Conservation (phyloP, 805 yeast species). For the Metschnikowia noctiluminum region DNA sequence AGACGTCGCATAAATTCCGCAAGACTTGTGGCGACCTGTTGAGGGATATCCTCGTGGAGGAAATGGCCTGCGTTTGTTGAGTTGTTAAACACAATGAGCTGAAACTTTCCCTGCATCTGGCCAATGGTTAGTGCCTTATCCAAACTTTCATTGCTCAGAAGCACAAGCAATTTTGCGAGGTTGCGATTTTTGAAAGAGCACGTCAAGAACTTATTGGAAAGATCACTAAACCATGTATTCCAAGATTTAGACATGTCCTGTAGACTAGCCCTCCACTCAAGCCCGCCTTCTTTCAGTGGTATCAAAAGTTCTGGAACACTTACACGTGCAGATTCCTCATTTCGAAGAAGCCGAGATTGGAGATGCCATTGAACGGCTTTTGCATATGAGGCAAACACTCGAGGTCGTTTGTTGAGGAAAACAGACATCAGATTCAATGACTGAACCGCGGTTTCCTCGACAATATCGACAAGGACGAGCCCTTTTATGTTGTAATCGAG, state of each 20-base stretch:
- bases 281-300: constrained; percentile 9
- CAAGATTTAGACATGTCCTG: constrained; percentile 62
- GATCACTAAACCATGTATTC: constrained; percentile 75
- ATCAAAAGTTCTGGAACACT: constrained; percentile 73
- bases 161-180: constrained; percentile 62
- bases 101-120: constrained; percentile 97
- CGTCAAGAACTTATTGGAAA: constrained; percentile 51
- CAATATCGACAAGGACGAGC: constrained; percentile 79
- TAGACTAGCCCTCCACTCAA: constrained; percentile 66
- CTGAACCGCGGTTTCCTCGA: constrained; percentile 84
- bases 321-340: constrained; percentile 58
- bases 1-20: constrained; percentile 48
- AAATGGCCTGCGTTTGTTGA: constrained; percentile 71
- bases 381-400: constrained; percentile 45
- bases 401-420: constrained; percentile 68
- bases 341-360: constrained; percentile 50
- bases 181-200: constrained; percentile 22
- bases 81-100: constrained; percentile 72
- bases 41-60: constrained; percentile 88
- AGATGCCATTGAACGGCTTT: constrained; percentile 84
- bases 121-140: constrained; percentile 88
- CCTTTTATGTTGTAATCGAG: constrained; percentile 49
- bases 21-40: constrained; percentile 56
- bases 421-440: constrained; percentile 64
- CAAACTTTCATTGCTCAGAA: constrained; percentile 86